Conservation (phyloP, 208 protist genomes). For the Wallacemonas sp. region DNA sequence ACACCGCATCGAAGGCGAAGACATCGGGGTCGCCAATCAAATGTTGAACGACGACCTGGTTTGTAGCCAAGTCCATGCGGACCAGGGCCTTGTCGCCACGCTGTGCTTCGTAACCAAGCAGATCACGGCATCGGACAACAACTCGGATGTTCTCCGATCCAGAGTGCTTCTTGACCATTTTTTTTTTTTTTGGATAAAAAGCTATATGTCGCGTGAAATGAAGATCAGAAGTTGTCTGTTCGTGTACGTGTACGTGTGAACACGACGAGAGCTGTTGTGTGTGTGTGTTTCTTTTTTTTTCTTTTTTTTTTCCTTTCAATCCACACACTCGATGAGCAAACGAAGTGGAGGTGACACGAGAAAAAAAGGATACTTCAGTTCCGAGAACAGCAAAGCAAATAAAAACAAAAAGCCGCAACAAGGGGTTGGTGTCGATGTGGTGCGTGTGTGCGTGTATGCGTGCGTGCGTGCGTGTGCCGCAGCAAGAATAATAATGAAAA, state of each 20-base stretch:
- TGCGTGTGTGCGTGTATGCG: not conserved
- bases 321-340: no score
- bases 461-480: no score
- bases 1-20: slow-evolving; percentile 91
- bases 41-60: slow-evolving; percentile 87
- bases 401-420: no score
- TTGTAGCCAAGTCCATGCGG: slow-evolving; percentile 84
- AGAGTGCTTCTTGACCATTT: slow-evolving; percentile 71
- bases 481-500: slow-evolving; percentile 18
- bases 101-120: slow-evolving; percentile 82
- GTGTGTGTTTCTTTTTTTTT: no score
- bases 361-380: no score
- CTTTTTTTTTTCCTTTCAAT: no score
- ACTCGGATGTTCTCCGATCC: slow-evolving; percentile 91
- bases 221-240: no score
- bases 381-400: no score
- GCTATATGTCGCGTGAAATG: no score
- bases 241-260: no score
- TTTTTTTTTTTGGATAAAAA: slow-evolving; percentile 6
- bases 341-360: not conserved
- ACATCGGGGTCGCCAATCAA: slow-evolving; percentile 81
- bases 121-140: slow-evolving; percentile 81
- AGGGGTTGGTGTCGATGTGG: no score
- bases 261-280: no score
- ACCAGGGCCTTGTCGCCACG: slow-evolving; percentile 87